A percentile compares a stretch with the other conserved stretches of the same genome.
Evolutionary conservation across 345 rosid species (phyloP).

Genomic region (Corymbia maculata): DNA sequence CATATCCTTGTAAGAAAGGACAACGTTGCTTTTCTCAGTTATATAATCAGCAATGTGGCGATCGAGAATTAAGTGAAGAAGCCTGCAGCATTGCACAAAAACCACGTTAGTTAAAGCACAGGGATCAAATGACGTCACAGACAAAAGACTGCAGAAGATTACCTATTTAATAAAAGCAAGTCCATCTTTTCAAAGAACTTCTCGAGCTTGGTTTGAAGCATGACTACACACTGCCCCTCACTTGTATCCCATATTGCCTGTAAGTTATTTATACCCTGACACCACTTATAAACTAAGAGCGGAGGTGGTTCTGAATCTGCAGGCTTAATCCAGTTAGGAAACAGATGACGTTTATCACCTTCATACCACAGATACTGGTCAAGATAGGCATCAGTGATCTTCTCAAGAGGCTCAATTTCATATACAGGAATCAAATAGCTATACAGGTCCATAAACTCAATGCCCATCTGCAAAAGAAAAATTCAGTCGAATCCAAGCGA

Average conservation of each 20-base stretch:
- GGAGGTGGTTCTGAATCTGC: conserved; percentile 99
- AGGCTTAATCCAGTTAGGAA: conserved; percentile 98
- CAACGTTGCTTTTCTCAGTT: conserved; percentile 91
- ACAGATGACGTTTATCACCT: conserved; percentile 96
- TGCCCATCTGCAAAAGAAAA: conserved; percentile 65
- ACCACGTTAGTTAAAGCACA: background rate
- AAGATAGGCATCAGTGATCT: conserved; percentile 91
- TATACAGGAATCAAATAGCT: conserved; percentile 46
- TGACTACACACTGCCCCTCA: conserved; percentile 97
- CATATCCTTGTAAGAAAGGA: conserved; percentile 96
- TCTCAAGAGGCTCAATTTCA: conserved; percentile 26
- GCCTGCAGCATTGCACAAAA: conserved; percentile 43
- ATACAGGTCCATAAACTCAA: conserved; percentile 98
- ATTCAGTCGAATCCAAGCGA: background rate
- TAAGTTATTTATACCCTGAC: conserved; percentile 94
- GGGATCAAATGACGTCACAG: background rate
- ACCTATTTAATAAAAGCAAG: conserved; percentile 94
- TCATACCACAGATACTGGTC: conserved; percentile 99
- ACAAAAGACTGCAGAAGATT: background rate
- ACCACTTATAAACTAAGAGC: conserved; percentile 92
- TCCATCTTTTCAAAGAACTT: conserved; percentile 96
- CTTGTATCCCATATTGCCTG: conserved; percentile 97
- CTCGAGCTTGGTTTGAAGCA: conserved; percentile 97
- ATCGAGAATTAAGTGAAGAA: conserved; percentile 88
- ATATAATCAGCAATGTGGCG: conserved; percentile 96